Evolutionary conservation across 2,329 filamentous ascomycete genomes (phyloP), one percentile per base, ranked within the genome.

Genomic region (Dothideomycetes sp.): DNA sequence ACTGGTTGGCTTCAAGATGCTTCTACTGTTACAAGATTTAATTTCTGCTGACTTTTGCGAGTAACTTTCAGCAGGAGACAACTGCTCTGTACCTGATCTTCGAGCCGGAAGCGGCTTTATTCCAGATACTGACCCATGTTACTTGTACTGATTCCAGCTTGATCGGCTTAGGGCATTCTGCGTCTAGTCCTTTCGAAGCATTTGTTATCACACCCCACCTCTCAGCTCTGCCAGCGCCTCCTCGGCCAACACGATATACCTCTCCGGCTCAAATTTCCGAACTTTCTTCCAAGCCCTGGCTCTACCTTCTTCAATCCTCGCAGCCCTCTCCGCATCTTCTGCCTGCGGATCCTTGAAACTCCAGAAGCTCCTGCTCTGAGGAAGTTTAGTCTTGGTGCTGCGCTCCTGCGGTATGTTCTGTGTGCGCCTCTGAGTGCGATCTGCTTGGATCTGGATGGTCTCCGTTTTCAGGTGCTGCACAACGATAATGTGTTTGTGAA

Each of bases 401-500:
- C 8, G 14, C 8, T 24, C 2, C 5, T 18, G 12, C 1, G 17
- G 17, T 10, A n/a, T 18, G 3, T 27, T 14, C 12, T 35, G 27
- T 11, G 27, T 29, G n/a, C 36, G 34, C 11, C 39, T 22, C 5
- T 11, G 35, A 12, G 14, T n/a, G 14, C 42, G 43, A 33, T 44
- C 38, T 14, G 47, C 44, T 37, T 52, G 47, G 2, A 42, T 37
- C 1, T 41, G 17, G 11, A 42, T 32, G 4, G 49, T 49, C 11
- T 24, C 30, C 14, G 42, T 36, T 34, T 49, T 49, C 11, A 40
- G 56, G 14, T 44, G 54, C 43, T 42, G 57, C 45, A 51, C 56
- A 42, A 45, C 53, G 38, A 34, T 52, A 52, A 47, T 58, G 57
- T 50, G 64, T 44, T 40, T 60, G 37, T 44, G 55, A 44, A 49